These are phyloP conservation scores for Echites panduratus DNA, from an alignment of 257 asterid species.

Conservation along the genomic window DNA sequence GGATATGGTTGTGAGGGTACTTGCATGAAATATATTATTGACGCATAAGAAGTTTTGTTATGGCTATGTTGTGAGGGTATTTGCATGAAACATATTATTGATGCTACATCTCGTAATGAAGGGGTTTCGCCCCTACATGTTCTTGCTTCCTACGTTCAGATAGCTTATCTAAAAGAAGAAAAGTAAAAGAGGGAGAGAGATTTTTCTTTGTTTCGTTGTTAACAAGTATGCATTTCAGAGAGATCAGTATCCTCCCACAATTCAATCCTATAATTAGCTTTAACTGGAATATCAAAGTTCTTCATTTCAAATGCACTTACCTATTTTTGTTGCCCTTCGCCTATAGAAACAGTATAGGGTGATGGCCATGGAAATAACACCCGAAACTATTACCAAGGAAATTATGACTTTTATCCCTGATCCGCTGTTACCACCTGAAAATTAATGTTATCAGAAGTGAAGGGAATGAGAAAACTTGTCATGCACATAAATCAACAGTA, in stretches of 20 bases:
- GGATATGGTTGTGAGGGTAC: too few relatives aligned
- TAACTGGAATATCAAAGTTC: too few relatives aligned
- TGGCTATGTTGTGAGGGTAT: too few relatives aligned
- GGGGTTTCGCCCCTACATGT: neutral
- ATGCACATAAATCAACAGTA: neutral
- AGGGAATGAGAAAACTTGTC: neutral
- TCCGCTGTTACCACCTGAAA: constrained; percentile 13
- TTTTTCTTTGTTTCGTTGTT: too few relatives aligned
- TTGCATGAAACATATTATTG: neutral
- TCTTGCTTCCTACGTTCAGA: neutral
- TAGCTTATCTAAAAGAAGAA: neutral
- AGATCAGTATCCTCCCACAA: neutral
- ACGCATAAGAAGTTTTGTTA: too few relatives aligned
- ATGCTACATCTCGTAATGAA: neutral
- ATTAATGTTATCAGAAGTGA: neutral
- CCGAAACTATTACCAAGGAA: constrained; percentile 5
- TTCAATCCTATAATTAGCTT: neutral
- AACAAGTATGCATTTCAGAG: too few relatives aligned
- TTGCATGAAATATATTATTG: neutral
- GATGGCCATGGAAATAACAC: neutral
- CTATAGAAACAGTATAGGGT: constrained; percentile 8
- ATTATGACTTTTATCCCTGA: constrained; percentile 4
- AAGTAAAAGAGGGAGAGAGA: too few relatives aligned
- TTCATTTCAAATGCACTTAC: constrained; percentile 9
- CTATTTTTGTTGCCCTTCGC: constrained; percentile 6